These are phyloP conservation scores for Coniochaeta pulveracea DNA, from an alignment of 2,329 filamentous ascomycete species.

Conservation along the genomic window DNA sequence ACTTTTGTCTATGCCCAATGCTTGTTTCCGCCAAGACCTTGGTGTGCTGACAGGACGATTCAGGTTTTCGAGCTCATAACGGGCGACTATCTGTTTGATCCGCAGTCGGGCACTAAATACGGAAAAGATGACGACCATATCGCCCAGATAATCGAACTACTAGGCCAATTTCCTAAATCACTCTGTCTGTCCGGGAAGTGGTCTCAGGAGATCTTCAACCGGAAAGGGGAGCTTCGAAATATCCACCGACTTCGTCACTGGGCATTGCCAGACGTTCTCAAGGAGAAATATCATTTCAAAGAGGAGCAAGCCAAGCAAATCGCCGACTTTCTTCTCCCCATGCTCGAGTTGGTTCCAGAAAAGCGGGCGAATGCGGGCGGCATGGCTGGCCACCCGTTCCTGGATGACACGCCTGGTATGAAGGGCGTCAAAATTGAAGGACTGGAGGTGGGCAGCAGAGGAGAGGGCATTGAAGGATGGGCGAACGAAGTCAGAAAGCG, in stretches of 20 bases:
- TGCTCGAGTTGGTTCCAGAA: conserved; percentile 82
- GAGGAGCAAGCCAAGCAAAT: conserved; percentile 70
- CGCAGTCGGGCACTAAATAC: conserved; percentile 96
- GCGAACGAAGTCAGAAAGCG: conserved; percentile 77
- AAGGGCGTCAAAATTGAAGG: conserved; percentile 61
- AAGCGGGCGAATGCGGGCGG: conserved; percentile 90
- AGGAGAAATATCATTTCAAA: conserved; percentile 94
- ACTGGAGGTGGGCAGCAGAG: conserved; percentile 67
- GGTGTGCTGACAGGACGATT: conserved; percentile 5
- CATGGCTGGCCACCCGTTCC: conserved; percentile 77
- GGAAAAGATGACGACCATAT: conserved; percentile 99
- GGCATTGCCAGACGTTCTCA: conserved; percentile 84
- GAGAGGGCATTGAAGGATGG: conserved; percentile 93
- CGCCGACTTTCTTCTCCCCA: conserved; percentile 73
- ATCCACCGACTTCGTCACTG: conserved; percentile 94
- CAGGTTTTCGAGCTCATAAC: conserved; percentile 97
- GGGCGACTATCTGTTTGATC: conserved; percentile 96
- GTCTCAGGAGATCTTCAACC: conserved; percentile 98
- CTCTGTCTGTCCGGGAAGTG: conserved; percentile 90
- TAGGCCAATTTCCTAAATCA: conserved; percentile 86
- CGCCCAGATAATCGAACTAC: conserved; percentile 93
- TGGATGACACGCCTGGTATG: conserved; percentile 85
- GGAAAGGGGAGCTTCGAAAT: conserved; percentile 92
- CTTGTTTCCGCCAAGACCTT: too few relatives aligned
- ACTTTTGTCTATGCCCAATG: not conserved